Evolutionary conservation across 305 asterid genomes (phyloP).

Genomic region (Solanum hybrid): DNA sequence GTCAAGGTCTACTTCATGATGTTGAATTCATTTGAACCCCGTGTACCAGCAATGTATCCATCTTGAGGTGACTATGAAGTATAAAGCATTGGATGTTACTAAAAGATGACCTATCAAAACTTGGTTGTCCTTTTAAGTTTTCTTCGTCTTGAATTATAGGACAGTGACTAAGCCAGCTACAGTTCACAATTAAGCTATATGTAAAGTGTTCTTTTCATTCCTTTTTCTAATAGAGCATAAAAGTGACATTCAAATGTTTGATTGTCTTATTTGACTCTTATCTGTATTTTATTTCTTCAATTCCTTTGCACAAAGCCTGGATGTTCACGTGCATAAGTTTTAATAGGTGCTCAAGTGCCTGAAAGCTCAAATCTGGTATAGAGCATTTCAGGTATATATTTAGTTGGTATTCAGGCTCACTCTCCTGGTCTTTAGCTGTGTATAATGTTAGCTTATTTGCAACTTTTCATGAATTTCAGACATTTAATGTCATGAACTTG

Average conservation of each 20-base stretch:
- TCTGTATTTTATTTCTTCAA: not conserved
- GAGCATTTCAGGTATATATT: constrained; percentile 11
- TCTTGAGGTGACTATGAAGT: constrained; percentile 9
- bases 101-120: constrained; percentile 3
- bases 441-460: not conserved
- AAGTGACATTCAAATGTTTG: not conserved
- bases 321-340: constrained; percentile 12
- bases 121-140: not conserved
- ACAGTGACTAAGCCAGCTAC: not conserved
- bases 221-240: not conserved
- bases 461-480: constrained; percentile 1
- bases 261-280: not conserved
- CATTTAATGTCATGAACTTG: not conserved
- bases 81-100: constrained; percentile 9
- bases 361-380: constrained; percentile 5
- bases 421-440: not conserved
- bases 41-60: constrained; percentile 1
- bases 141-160: not conserved
- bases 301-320: not conserved
- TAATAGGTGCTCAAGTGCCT: constrained; percentile 13
- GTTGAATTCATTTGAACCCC: constrained; percentile 10
- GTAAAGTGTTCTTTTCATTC: not conserved
- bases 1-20: not conserved
- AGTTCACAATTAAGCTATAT: not conserved
- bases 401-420: not conserved